These are phyloP conservation scores for Fusarium scirpi DNA, from an alignment of 2,329 filamentous ascomycete genomes.

Conservation along the genomic window DNA sequence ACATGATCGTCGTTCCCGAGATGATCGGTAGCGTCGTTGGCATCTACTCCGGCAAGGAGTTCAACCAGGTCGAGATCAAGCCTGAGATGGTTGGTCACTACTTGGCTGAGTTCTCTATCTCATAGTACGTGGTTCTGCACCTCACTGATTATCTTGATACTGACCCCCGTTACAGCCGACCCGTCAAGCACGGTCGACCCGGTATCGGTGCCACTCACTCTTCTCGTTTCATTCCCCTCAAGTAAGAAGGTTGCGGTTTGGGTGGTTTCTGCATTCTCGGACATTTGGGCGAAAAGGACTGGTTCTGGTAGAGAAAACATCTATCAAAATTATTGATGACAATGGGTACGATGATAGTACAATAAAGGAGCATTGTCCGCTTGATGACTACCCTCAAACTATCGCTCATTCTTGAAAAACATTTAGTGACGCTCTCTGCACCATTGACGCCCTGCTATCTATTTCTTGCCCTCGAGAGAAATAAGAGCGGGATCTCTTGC, in stretches of 20 bases:
- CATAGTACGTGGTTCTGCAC: conserved; percentile 79
- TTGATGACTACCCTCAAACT: conserved; percentile 46
- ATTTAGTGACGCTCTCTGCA: conserved; percentile 15
- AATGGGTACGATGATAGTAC: conserved; percentile 60
- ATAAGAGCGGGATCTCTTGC: not conserved
- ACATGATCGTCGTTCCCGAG: conserved; percentile 99
- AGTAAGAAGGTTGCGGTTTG: conserved; percentile 79
- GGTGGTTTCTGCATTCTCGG: conserved; percentile 70
- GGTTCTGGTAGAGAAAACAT: conserved; percentile 64
- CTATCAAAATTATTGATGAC: conserved; percentile 60
- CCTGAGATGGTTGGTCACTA: conserved; percentile 99
- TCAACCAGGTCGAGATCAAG: conserved; percentile 99
- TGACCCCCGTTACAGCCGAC: conserved; percentile 79
- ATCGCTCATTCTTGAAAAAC: conserved; percentile 28
- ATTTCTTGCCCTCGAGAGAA: not conserved
- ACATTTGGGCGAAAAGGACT: conserved; percentile 68
- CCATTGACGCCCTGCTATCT: not conserved
- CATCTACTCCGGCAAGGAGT: conserved; percentile 99
- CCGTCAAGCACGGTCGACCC: conserved; percentile 99
- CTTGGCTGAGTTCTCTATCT: conserved; percentile 99
- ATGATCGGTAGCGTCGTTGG: conserved; percentile 99
- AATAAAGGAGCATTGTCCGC: conserved; percentile 57
- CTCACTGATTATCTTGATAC: conserved; percentile 43
- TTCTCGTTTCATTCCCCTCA: conserved; percentile 99
- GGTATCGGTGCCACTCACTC: conserved; percentile 99